These are phyloP conservation scores for Clavulina sp. DNA, from an alignment of 768 basidiomycete species.

Conservation along the genomic window DNA sequence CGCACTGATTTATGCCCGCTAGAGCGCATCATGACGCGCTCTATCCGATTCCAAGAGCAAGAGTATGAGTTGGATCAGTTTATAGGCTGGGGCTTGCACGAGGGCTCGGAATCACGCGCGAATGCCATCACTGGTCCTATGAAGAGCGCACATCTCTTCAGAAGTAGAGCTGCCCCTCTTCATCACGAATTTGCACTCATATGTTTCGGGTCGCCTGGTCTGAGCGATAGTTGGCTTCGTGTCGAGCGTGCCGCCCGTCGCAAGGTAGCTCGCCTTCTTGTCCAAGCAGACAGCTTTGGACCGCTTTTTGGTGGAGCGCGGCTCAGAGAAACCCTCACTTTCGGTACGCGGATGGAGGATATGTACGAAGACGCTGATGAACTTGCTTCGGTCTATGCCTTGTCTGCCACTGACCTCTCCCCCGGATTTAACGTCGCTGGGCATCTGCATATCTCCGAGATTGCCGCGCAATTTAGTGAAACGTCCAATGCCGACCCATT, in stretches of 20 bases:
- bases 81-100: too few relatives aligned
- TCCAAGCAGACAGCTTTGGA: slow-evolving; percentile 1
- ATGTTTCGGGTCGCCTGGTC: not conserved
- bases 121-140: not conserved
- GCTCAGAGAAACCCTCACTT: not conserved
- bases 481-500: not conserved
- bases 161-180: not conserved
- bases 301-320: not conserved
- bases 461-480: not conserved
- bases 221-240: not conserved
- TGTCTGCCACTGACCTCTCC: not conserved
- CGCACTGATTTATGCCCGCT: too few relatives aligned
- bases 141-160: not conserved
- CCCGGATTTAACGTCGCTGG: not conserved
- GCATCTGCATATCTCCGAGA: not conserved
- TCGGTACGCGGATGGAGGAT: not conserved
- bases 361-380: not conserved
- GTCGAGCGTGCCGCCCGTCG: not conserved
- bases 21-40: too few relatives aligned
- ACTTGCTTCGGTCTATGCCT: not conserved
- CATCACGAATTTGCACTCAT: not conserved
- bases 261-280: not conserved
- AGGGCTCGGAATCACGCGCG: too few relatives aligned
- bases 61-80: too few relatives aligned
- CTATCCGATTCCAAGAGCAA: too few relatives aligned